Evolutionary conservation across 345 rosid species (phyloP).

Genomic region (Eucalyptus virginea): DNA sequence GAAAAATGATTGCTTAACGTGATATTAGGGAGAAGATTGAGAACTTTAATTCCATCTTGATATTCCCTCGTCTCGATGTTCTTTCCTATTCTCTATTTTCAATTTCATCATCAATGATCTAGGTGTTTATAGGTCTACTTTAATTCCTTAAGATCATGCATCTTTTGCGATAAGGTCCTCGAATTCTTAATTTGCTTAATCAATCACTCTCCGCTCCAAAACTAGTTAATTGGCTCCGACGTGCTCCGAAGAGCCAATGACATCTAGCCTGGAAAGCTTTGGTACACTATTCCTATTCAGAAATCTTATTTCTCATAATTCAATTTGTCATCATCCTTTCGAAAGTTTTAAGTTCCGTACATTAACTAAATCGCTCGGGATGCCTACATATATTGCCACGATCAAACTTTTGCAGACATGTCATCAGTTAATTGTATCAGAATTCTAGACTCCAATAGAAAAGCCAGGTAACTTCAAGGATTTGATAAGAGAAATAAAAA

Average conservation of each 20-base stretch:
- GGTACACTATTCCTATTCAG: not conserved
- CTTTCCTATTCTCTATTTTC: not conserved
- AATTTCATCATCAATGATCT: not conserved
- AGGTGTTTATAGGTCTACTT: accelerated
- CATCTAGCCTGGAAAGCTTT: not conserved
- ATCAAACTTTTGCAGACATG: not conserved
- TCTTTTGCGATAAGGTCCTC: not conserved
- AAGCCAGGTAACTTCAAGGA: not conserved
- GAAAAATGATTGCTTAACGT: not conserved
- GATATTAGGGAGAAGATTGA: not conserved
- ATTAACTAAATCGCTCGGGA: not conserved
- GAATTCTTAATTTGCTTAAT: not conserved
- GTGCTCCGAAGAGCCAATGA: not conserved
- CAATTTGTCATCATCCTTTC: not conserved
- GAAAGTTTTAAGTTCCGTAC: not conserved
- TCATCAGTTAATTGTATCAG: not conserved
- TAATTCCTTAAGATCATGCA: not conserved
- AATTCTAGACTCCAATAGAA: not conserved
- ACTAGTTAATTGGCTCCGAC: not conserved
- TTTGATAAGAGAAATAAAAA: not conserved
- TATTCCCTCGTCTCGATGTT: not conserved
- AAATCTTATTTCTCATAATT: not conserved
- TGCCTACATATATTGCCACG: not conserved
- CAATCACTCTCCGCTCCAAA: not conserved
- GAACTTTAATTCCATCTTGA: not conserved